phyloP scores from a whole-genome alignment of 1,139 yeast genomes.

The Debaryomyces sp. region DNA sequence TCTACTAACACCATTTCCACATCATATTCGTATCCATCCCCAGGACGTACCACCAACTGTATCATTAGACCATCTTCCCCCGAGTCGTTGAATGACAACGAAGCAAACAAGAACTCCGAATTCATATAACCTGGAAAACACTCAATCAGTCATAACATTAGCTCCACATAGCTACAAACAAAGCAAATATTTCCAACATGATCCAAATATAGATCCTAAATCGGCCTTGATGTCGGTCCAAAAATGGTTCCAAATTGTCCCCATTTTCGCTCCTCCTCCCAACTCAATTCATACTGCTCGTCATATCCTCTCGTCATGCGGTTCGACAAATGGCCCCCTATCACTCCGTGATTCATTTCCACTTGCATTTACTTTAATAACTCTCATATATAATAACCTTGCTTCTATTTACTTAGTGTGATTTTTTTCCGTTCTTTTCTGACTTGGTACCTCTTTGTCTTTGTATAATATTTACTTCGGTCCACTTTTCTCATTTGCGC shows the following conservation, averaged over 20 bases:
- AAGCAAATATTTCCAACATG: no score
- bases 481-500: background rate
- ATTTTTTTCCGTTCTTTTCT: background rate
- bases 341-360: background rate
- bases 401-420: background rate
- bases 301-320: background rate
- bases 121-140: background rate
- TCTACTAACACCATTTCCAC: constrained; percentile 18
- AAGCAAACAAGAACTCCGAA: background rate
- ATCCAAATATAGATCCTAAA: background rate
- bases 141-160: background rate
- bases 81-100: background rate
- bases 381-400: background rate
- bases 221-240: no score
- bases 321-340: background rate
- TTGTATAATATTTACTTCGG: background rate
- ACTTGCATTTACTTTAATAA: background rate
- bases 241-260: background rate
- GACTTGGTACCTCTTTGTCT: background rate
- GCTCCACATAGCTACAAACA: background rate
- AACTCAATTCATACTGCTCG: background rate
- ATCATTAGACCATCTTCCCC: background rate
- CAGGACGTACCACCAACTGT: background rate
- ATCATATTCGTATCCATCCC: constrained; percentile 18
- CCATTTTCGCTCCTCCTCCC: background rate